Conservation (phyloP, 306 rosid species). For the Quercus robur region DNA sequence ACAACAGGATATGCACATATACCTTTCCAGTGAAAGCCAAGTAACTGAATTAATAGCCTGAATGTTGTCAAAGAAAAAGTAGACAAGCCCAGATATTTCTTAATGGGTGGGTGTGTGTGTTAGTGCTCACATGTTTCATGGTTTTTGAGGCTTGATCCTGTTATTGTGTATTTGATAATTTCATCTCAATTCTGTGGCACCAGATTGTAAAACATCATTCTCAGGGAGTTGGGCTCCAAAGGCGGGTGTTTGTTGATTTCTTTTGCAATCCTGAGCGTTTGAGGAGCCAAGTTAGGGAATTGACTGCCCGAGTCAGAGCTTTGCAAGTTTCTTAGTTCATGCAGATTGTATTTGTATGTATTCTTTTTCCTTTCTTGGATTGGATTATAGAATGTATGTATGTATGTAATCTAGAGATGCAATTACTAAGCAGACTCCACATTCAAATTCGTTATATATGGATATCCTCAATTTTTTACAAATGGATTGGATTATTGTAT, state of each 20-base stretch:
- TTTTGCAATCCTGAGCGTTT: constrained; percentile 89
- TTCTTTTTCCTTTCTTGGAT: not conserved
- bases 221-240: constrained; percentile 81
- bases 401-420: not conserved
- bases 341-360: not conserved
- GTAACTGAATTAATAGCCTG: too few species aligned
- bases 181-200: constrained; percentile 3
- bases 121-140: not conserved
- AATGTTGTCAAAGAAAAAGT: too few species aligned
- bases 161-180: not conserved
- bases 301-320: constrained; percentile 80
- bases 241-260: constrained; percentile 89
- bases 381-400: not conserved
- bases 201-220: constrained; percentile 96
- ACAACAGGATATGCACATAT: too few species aligned
- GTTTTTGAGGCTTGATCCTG: not conserved
- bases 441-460: not conserved
- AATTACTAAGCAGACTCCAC: not conserved
- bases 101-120: not conserved
- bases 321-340: constrained; percentile 61
- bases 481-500: not conserved
- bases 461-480: not conserved
- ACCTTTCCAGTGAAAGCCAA: too few species aligned
- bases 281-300: constrained; percentile 83
- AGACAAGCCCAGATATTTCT: too few species aligned